A percentile compares a stretch with the other conserved stretches of the same genome.
Evolutionary conservation across 2,329 filamentous ascomycete genomes (phyloP).

Genomic region (Thermothelomyces thermophilus): DNA sequence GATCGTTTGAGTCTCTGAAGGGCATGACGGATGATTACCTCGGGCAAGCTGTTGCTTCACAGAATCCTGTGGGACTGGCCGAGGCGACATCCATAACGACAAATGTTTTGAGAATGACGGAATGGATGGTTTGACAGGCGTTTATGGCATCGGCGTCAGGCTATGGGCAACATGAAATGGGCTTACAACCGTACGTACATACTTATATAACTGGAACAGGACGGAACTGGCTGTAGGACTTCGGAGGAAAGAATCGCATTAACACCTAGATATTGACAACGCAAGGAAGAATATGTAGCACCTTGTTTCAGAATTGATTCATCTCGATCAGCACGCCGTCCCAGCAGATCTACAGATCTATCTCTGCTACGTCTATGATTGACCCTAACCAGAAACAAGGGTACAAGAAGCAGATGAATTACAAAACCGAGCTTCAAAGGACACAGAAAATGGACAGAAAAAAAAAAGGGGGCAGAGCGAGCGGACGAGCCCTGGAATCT

Average conservation of each 20-base stretch:
- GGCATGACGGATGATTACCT: background rate
- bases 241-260: background rate
- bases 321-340: too few relatives aligned
- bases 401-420: too few relatives aligned
- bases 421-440: too few relatives aligned
- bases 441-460: too few relatives aligned
- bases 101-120: background rate
- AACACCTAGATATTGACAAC: background rate
- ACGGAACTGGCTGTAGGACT: background rate
- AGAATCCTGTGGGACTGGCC: background rate
- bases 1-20: constrained; percentile 67
- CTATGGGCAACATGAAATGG: background rate
- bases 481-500: too few relatives aligned
- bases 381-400: too few relatives aligned
- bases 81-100: background rate
- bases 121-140: background rate
- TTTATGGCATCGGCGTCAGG: constrained; percentile 1
- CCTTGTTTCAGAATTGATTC: background rate
- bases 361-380: too few relatives aligned
- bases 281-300: background rate
- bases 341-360: too few relatives aligned
- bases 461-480: too few relatives aligned
- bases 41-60: background rate
- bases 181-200: background rate
- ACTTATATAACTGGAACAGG: background rate